Base-by-base conservation (phyloP, 495 filamentous ascomycete species). In the Hypoxylon subgilvum region DNA sequence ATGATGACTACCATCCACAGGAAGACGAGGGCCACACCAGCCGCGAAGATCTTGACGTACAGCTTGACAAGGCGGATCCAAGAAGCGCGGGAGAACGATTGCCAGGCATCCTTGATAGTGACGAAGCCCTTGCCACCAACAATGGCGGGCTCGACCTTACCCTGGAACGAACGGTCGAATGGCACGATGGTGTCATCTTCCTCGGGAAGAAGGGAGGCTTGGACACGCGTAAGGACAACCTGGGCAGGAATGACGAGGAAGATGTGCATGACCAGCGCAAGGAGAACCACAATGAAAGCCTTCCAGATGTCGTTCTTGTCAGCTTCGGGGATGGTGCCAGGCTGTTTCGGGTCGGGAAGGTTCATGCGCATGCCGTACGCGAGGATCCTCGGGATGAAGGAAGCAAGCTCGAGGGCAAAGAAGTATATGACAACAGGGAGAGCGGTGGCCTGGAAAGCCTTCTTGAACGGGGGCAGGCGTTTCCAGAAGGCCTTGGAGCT, bases 81-180 rank as follows among this genome's bases (percentile, higher is more conserved):
- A 44, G 86, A 84, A 48, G 80, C 72, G 61, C 83, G 79, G 62
- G 85, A 79, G 65, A 95, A 88, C 19, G 81, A 87, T 40, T 72
- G 79, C 84, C 89, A 87, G 0, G 89, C 90, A 59, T 91, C 87
- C 22, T 80, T 68, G 68, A 92, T 79, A 36, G 82, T 82, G 47
- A 88, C 77, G 57, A 78, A 81, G 63, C 88, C 87, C 67, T 80
- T 82, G 46, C 89, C 90, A 52, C 84, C 87, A 5, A 90, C 74
- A 36, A 88, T 79, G 16, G 80, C 82, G 16, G 86, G 74, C 65
- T 74, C 74, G 7, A 81, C 72, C 57, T 68, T 76, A 46, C 78
- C 76, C 44, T 62, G 61, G 61, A 81, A 81, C 12, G 76, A 73
- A 18, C 78, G 75, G 66, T 82, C 79, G 49, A 82, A 82, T 38